Conservation (phyloP, 345 rosid species). For the Fremontodendron californicum region DNA sequence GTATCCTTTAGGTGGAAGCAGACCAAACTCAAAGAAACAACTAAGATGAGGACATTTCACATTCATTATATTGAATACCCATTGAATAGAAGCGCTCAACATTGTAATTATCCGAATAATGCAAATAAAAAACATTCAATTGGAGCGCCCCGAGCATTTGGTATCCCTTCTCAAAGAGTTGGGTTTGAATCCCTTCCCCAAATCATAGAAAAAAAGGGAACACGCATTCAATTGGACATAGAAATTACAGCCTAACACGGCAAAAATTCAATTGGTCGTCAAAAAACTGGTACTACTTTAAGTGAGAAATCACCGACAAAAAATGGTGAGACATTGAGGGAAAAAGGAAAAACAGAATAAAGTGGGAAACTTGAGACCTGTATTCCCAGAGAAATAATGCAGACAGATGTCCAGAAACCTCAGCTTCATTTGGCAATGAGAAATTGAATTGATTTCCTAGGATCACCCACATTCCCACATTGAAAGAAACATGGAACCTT, state of each 20-base stretch:
- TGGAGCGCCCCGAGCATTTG: background rate
- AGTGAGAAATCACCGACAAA: background rate
- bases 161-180: background rate
- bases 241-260: background rate
- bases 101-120: background rate
- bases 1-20: too few species aligned
- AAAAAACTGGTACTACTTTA: background rate
- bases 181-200: background rate
- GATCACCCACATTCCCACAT: constrained; percentile 31
- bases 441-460: constrained; percentile 24
- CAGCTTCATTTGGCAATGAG: constrained; percentile 52
- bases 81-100: background rate
- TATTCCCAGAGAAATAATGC: too few species aligned
- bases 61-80: background rate
- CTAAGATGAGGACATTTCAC: background rate
- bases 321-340: background rate
- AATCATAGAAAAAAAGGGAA: background rate
- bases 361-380: constrained; percentile 31
- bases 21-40: background rate
- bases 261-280: background rate
- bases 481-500: constrained; percentile 23
- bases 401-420: too few species aligned
- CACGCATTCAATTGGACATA: background rate
- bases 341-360: background rate
- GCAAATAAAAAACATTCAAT: background rate